Evolutionary conservation across 2,329 filamentous ascomycete genomes (phyloP), one percentile per base, ranked within the genome.

Genomic region (Apiospora malaysiana): DNA sequence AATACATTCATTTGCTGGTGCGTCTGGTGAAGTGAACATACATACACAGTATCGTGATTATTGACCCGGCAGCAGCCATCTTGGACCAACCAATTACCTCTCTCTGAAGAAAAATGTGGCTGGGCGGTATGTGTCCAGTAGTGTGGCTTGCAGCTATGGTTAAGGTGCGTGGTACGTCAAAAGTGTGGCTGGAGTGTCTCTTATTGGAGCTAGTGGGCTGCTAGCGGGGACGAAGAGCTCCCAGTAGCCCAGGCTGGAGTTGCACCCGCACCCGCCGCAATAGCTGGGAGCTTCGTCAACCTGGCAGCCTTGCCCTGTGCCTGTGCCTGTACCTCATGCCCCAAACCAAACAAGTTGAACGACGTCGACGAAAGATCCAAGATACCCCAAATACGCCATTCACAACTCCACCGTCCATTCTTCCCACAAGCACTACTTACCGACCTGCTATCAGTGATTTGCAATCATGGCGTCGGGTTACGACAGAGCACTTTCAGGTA

Each of bases 401-500:
- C 69, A 43, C 70, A 45, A 56, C 70, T 16, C 74, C 66, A 67
- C 51, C 68, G 71, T 71, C 69, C 70, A 68, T 40, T 67, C 49
- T 59, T 66, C 63, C 46, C 59, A 70, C 32, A 16, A 72, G 8
- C 25, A 49, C 14, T 45, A 40, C 45, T 67, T 42, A 21, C 49
- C 27, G 49, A 71, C n/a, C 16, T 40, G 65, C n/a, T 67, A 10
- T 69, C 67, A 42, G 40, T 25, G 42, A 65, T 45, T 72, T 70
- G 69, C 67, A 74, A 79, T 69, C 77, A 91, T 97, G 94, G 93
- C 94, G 83, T 97, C 95, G 79, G 95, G 95, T 85, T 99, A 99
- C 87, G 96, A 99, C 87, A 93, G 96, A 93, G 96, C 95, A 85
- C 92, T 98, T 83, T 98, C 95, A 86, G 95, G 95, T 98, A 91